Evolutionary conservation across 768 basidiomycete species (phyloP), one percentile per base, ranked within the genome.

Genomic region (Crassisporium funariophilum): DNA sequence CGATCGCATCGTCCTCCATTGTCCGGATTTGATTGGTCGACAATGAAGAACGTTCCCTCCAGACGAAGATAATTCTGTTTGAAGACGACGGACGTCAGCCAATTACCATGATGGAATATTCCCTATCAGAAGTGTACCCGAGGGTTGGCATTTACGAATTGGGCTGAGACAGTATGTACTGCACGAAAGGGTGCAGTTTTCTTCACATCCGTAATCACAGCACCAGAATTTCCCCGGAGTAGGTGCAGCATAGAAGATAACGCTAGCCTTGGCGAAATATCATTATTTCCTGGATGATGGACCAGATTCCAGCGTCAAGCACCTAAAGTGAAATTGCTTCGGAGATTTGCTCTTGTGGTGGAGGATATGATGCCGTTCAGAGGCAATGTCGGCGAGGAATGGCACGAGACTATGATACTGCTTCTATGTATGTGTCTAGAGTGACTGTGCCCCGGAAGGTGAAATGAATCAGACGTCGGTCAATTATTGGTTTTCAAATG

Each of bases 391-490:
- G 1, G 77, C 77, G 19, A 89, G 71, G 71, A 75, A 85, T 4
- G 78, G 72, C 9, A 88, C 78, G 22, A 90, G 74, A 52, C 76
- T 80, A 27, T 74, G 72, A 63, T 89, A 91, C 58, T 83, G n/a
- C 84, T 63, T 88, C 76, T 48, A 89, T 86, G 60, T 88, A 91
- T 2, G 89, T 83, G 35, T 89, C 87, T n/a, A 90, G 73, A 2
- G 86, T 88, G 54, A 73, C 86, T 88, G 53, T 19, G 49, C 21
- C 39, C 38, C 43, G 21, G 35, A 49, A 51, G 36, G 24, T 41
- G 49, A 48, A 44, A 46, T 25, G 29, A 37, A 47, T 22, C 10
- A 3, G 33, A 13, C 13, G 20, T n/a, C n/a, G n/a, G n/a, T n/a
- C 31, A 36, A n/a, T 10, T 25, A 33, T 41, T 35, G 22, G 16